Evolutionary conservation across 139 green algal genomes (phyloP), one percentile per base, ranked within the genome.

Genomic region (Picochlorum sp.): DNA sequence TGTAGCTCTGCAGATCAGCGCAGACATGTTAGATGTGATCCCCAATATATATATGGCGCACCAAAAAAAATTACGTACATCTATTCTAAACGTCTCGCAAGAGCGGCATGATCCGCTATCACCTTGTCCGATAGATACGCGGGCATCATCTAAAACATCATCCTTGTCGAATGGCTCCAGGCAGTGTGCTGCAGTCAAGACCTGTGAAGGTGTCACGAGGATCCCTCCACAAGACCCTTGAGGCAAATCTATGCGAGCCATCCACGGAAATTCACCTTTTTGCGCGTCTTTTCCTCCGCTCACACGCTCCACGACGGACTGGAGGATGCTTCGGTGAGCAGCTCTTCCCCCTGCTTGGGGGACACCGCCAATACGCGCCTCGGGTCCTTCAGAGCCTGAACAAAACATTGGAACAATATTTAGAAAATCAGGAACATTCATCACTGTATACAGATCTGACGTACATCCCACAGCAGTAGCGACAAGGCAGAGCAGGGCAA

Each of bases 161-260:
- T 51, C 13, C 41, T 0, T n/a, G 15, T 26, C 44, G 7, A 26
- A 65, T 14, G 13, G 20, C 20, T n/a, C 6, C 8, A 65, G n/a
- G 58, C 58, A 65, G 23, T 65, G 58, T 4, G 58, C 58, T 28
- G 58, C 58, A 26, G 58, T 65, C 13, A 65, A 4, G 23, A 65
- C 58, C 15, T 28, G 13, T 18, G 20, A n/a, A 6, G 18, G 18
- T 18, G 58, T 18, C 13, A 65, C 23, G 13, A 65, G 23, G 13
- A 50, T 14, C 13, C 58, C 58, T n/a, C 58, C 58, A 52, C 58
- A 65, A 57, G 23, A 18, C 6, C 21, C 58, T 52, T 21, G 18
- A 7, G 58, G 58, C 7, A 65, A 21, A 26, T 57, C 13, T 20
- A 65, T 65, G n/a, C 13, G 13, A n/a, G 23, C 58, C 20, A 65